These are phyloP conservation scores for Glebionis coronaria DNA, from an alignment of 129 eudicot species.

Conservation along the genomic window DNA sequence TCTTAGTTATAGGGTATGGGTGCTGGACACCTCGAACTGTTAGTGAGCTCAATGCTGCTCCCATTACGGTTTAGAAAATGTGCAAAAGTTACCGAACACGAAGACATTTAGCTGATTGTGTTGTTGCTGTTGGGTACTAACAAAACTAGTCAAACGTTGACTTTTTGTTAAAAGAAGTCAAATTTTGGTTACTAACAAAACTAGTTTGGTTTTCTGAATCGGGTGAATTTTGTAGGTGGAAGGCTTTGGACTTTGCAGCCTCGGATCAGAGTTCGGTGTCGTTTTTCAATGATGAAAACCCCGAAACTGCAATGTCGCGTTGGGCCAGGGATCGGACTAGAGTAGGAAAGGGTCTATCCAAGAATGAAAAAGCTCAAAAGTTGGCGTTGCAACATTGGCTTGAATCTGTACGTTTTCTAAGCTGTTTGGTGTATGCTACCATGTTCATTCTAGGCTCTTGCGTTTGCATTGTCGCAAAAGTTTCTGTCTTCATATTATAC, in stretches of 20 bases:
- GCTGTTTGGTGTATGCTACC: too few species aligned
- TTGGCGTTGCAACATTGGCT: conserved; percentile 94
- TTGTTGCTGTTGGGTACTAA: conserved; percentile 54
- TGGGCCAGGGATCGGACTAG: conserved; percentile 90
- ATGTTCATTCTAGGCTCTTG: too few species aligned
- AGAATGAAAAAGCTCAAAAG: conserved; percentile 87
- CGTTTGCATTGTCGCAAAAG: too few species aligned
- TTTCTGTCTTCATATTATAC: too few species aligned
- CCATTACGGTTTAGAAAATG: too few species aligned
- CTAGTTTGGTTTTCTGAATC: conserved; percentile 11
- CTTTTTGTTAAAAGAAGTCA: conserved; percentile 4
- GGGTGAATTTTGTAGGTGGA: conserved; percentile 65
- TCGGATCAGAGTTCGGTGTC: conserved; percentile 77
- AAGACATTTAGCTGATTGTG: conserved; percentile 89
- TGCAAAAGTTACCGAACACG: conserved; percentile 87
- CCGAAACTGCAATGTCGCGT: conserved; percentile 71
- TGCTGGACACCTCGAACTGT: conserved; percentile 88
- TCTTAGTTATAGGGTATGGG: too few species aligned
- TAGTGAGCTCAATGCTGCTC: too few species aligned
- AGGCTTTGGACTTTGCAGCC: conserved; percentile 83
- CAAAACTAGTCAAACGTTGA: too few species aligned
- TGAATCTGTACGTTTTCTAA: too few species aligned
- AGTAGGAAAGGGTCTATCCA: conserved; percentile 88
- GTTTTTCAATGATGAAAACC: conserved; percentile 68
- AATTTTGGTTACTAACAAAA: conserved; percentile 1